Evolutionary conservation across 495 filamentous ascomycete species (phyloP), one percentile per base, ranked within the genome.

Genomic region (Niebla homalea): DNA sequence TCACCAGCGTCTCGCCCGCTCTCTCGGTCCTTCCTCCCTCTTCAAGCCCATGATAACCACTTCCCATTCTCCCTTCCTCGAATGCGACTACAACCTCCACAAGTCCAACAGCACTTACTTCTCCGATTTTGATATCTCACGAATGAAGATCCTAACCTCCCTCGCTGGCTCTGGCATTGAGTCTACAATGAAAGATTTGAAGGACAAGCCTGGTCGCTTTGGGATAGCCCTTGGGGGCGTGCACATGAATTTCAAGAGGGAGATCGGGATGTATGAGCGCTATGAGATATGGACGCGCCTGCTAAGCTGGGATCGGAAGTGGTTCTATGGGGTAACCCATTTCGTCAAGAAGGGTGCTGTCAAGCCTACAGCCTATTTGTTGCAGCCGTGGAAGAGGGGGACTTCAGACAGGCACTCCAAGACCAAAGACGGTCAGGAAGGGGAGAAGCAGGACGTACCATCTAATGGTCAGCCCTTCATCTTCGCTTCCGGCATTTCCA

Each of bases 41-140:
- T 87, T 87, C 69, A 72, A 77, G 32, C 81, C 81, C 25, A 62
- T 78, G 51, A 74, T 85, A 50, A 78, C 78, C 15, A 62, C 68
- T 0, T 46, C 44, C 6, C 44, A 46, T 16, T 46, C 26, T 18
- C 36, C 44, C 3, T 62, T 84, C 12, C 70, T 76, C 57, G 86
- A 92, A 62, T 79, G 74, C 59, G 86, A 92, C 66, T 84, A 87
- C 67, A 90, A 92, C 69, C 51, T 85, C 36, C 86, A 92, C 74
- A 92, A 92, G 61, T 82, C 77, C 56, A 92, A 92, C 69, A 76
- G 70, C 49, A 92, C 86, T 4, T 92, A 87, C 72, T 89, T 89
- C 64, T 69, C 80, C 58, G 86, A 90, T 63, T 74, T 89, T 15
- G 86, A 90, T 64, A 73, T 86, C 38, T 71, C 74, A 38, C 80